Evolutionary conservation across 352 stramenopile genomes (phyloP), one percentile per base, ranked within the genome.

Genomic region (Globisporangium acanthophoron): DNA sequence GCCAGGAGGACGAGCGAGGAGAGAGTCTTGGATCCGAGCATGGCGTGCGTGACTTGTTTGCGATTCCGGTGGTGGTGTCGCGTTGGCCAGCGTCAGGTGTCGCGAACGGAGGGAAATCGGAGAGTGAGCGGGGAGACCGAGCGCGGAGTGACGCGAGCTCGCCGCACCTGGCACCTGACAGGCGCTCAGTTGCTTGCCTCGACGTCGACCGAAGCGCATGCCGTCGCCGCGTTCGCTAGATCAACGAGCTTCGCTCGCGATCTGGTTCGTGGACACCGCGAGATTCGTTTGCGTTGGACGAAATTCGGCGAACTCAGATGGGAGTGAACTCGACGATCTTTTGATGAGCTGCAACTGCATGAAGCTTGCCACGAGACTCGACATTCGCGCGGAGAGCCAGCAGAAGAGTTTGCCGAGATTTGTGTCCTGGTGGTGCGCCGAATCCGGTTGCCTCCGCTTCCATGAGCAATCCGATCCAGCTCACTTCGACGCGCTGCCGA

Each of bases 11-110:
- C 27, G 52, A 57, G 16, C 4, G 16, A 8, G 6, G 39, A 27
- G 13, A 57, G 52, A 12, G 52, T 12, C 31, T 48, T 50, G 7
- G 52, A 57, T 35, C 52, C 52, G 13, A 57, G 52, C 52, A 57
- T 57, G 52, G 5, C 16, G 40, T 9, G 40, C 0, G 15, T 15
- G 40, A 46, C 18, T 46, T 20, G 40, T 24, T 46, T 21, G 40
- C 5, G 15, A 15, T 12, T 46, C 16, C 21, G 18, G 5, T 46
- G 40, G 18, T 46, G 18, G 40, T 43, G 12, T 43, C 6, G 6
- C 12, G 39, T 4, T n/a, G 39, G 24, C 24, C 39, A 43, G 40
- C 18, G 37, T 43, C 12, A 12, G 37, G 12, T 41, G 11, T 41
- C 3, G 35, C 16, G 40, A 21, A 21, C 40, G 7, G 16, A 46